Conservation (phyloP, 1,284 basidiomycete genomes). For the Puccinia polysora region DNA sequence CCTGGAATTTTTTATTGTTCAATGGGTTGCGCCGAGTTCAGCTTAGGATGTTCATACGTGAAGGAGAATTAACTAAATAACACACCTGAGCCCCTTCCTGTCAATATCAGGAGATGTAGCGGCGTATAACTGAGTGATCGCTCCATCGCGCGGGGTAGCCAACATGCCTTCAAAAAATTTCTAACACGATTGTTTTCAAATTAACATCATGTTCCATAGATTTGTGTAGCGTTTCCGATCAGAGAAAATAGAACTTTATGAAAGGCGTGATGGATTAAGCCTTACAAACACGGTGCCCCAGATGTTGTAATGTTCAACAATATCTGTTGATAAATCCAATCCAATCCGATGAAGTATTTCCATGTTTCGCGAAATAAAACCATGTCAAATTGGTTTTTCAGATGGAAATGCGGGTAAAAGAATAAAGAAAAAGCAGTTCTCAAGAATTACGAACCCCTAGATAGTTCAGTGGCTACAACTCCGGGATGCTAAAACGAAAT, state of each 20-base stretch:
- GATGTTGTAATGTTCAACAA: too few relatives aligned
- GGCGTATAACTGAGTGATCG: conserved; percentile 5
- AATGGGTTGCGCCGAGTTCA: too few relatives aligned
- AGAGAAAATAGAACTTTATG: too few relatives aligned
- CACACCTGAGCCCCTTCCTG: background rate
- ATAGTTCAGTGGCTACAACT: background rate
- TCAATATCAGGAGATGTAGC: conserved; percentile 18
- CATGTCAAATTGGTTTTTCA: background rate
- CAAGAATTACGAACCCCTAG: conserved; percentile 19
- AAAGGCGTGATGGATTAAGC: background rate
- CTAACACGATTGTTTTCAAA: too few relatives aligned
- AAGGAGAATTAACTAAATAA: background rate
- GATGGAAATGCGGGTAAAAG: background rate
- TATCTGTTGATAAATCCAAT: too few relatives aligned
- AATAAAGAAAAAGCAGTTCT: too few relatives aligned
- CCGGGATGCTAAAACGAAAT: conserved; percentile 19
- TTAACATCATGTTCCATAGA: background rate
- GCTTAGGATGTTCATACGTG: too few relatives aligned
- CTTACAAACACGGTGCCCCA: too few relatives aligned
- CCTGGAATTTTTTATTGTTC: background rate
- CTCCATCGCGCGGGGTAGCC: background rate
- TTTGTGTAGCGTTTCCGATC: background rate
- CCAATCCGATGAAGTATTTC: too few relatives aligned
- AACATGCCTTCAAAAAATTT: background rate
- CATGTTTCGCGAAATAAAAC: too few relatives aligned